Conservation (phyloP, 2,329 filamentous ascomycete species). For the Arthrobotrys iridis region DNA sequence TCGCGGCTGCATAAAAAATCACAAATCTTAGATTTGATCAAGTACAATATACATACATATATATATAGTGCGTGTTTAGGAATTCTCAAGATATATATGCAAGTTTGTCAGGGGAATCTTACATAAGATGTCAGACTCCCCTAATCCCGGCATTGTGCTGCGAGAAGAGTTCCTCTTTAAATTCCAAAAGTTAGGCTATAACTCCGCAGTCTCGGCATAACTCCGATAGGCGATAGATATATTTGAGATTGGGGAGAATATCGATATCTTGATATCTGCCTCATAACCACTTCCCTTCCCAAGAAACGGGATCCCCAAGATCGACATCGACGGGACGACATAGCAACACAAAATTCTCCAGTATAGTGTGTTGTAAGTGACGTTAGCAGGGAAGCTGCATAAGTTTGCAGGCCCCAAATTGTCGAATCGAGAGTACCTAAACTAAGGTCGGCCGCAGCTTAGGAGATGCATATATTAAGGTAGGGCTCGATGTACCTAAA, state of each 20-base stretch:
- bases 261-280: too few species aligned
- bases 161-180: background rate
- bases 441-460: constrained; percentile 30
- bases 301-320: background rate
- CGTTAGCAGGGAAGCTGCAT: constrained; percentile 29
- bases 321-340: constrained; percentile 2
- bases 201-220: too few species aligned
- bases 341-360: constrained; percentile 12
- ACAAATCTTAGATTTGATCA: background rate
- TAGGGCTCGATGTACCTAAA: too few species aligned
- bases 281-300: background rate
- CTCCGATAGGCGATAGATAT: background rate
- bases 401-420: background rate
- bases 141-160: background rate
- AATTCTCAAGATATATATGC: too few species aligned
- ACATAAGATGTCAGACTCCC: constrained; percentile 38
- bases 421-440: constrained; percentile 8
- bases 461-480: background rate
- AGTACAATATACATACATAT: background rate
- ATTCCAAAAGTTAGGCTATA: background rate
- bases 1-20: background rate
- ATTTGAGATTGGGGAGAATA: background rate
- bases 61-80: too few species aligned
- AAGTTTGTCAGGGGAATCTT: constrained; percentile 10
- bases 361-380: constrained; percentile 39